These are phyloP conservation scores for Plasmopara viticola DNA, from an alignment of 352 stramenopile species.

Conservation along the genomic window DNA sequence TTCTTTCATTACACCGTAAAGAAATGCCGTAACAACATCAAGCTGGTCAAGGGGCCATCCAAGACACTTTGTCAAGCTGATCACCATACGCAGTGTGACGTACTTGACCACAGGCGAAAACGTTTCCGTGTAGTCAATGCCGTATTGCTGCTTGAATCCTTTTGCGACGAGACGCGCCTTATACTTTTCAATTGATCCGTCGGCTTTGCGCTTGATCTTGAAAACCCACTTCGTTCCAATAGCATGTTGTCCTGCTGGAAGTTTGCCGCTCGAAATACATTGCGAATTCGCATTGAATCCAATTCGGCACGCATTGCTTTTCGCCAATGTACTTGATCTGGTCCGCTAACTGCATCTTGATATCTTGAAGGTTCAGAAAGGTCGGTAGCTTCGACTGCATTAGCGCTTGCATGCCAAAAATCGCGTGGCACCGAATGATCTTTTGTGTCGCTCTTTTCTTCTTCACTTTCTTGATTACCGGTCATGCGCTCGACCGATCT, in stretches of 20 bases:
- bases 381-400: too few relatives aligned
- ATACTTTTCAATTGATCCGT: slow-evolving; percentile 30
- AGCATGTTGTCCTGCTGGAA: slow-evolving; percentile 3
- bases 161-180: too few relatives aligned
- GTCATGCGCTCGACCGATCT: too few relatives aligned
- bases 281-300: too few relatives aligned
- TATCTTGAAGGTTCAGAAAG: too few relatives aligned
- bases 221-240: too few relatives aligned
- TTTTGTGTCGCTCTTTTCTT: slow-evolving; percentile 5
- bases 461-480: too few relatives aligned
- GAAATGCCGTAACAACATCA: slow-evolving; percentile 10
- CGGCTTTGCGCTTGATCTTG: slow-evolving; percentile 31
- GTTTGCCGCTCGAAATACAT: slow-evolving; percentile 1
- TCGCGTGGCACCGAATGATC: slow-evolving; percentile 7
- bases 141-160: too few relatives aligned
- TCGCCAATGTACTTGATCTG: too few relatives aligned
- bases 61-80: slow-evolving; percentile 4
- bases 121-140: not conserved
- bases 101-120: not conserved
- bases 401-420: not conserved
- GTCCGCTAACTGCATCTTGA: too few relatives aligned
- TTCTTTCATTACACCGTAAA: slow-evolving; percentile 9
- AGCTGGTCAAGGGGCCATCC: slow-evolving; percentile 6
- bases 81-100: slow-evolving; percentile 2
- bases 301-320: too few relatives aligned